Percentiles rank a stretch among this genome's conserved stretches.
These are phyloP conservation scores for Pulveroboletus ravenelii DNA, from an alignment of 768 basidiomycete species.

Conservation along the genomic window DNA sequence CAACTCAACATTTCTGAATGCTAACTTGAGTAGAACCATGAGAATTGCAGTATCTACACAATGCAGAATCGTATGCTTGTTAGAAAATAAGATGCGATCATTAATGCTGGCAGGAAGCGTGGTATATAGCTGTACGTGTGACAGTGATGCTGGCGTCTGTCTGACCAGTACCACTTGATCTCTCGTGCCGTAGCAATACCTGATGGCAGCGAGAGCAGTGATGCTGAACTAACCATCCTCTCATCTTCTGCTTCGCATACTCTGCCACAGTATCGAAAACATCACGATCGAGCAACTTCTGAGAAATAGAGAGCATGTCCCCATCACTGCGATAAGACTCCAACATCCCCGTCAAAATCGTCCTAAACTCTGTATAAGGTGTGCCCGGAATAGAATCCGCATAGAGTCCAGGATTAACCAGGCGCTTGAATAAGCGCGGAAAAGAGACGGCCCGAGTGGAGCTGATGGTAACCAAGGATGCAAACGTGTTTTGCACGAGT, in stretches of 20 bases:
- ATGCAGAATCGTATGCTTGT: not conserved
- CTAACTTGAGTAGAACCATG: conserved; percentile 11
- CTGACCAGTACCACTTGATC: conserved; percentile 11
- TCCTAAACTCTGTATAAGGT: conserved; percentile 86
- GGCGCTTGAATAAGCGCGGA: conserved; percentile 85
- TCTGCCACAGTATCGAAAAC: conserved; percentile 69
- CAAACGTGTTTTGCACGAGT: conserved; percentile 81
- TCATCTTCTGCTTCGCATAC: conserved; percentile 49
- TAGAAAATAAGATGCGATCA: conserved; percentile 5
- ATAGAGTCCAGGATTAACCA: conserved; percentile 68
- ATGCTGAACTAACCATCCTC: conserved; percentile 56
- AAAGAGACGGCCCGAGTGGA: conserved; percentile 81
- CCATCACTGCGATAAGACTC: conserved; percentile 91
- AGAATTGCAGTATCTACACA: not conserved
- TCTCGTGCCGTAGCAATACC: conserved; percentile 33
- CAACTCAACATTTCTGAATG: not conserved
- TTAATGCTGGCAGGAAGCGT: conserved; percentile 39
- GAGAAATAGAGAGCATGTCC: conserved; percentile 83
- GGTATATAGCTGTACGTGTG: conserved; percentile 59
- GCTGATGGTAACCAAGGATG: conserved; percentile 77
- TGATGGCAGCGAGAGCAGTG: conserved; percentile 53
- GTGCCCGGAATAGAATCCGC: conserved; percentile 49
- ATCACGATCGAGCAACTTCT: conserved; percentile 76
- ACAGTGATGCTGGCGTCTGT: conserved; percentile 37
- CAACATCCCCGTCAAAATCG: conserved; percentile 91